phyloP scores from a whole-genome alignment of 2,329 filamentous ascomycete genomes.

The Berkeleyomyces rouxiae region DNA sequence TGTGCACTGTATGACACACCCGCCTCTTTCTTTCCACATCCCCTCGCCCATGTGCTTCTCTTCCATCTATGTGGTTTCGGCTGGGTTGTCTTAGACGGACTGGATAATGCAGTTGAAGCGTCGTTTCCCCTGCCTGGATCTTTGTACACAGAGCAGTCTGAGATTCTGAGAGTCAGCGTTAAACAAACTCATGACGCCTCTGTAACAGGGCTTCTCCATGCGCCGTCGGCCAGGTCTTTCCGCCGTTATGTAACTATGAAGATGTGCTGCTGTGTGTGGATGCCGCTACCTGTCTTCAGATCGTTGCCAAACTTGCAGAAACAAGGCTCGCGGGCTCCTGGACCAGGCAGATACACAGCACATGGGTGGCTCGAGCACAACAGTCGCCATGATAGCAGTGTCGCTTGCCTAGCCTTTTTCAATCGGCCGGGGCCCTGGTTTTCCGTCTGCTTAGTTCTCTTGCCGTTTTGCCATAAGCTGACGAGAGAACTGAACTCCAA shows the following conservation, averaged over 20 bases:
- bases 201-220: background rate
- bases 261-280: background rate
- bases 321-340: background rate
- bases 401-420: background rate
- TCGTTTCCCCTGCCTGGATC: background rate
- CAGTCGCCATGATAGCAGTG: background rate
- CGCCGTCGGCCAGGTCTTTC: background rate
- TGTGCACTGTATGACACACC: background rate
- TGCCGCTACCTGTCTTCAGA: background rate
- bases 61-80: background rate
- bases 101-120: conserved; percentile 1
- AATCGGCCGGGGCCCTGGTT: background rate
- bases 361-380: background rate
- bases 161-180: conserved; percentile 1
- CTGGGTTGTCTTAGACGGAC: background rate
- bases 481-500: background rate
- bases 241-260: background rate
- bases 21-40: background rate
- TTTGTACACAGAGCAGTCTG: background rate
- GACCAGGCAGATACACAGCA: background rate
- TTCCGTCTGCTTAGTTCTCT: background rate
- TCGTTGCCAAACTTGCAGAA: background rate
- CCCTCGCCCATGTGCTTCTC: background rate
- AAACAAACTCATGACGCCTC: background rate
- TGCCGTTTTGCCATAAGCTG: background rate